Conservation (phyloP, 2,329 filamentous ascomycete species). For the Alternaria sp. region DNA sequence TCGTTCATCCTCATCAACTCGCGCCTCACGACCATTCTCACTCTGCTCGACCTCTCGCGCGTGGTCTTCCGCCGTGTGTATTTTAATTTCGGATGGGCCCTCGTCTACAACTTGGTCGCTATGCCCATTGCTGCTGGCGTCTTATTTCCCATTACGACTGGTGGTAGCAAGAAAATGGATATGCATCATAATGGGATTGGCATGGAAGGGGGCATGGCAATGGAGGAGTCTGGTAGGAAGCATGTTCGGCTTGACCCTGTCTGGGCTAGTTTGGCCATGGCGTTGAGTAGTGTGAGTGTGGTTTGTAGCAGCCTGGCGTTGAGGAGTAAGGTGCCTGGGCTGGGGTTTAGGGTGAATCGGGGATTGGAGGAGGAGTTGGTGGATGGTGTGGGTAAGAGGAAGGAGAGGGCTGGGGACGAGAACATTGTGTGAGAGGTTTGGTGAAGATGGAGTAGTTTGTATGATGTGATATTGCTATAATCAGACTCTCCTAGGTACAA, state of each 20-base stretch:
- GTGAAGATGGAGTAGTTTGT: background rate
- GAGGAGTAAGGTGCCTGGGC: conserved; percentile 58
- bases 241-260: conserved; percentile 77
- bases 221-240: conserved; percentile 51
- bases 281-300: conserved; percentile 88
- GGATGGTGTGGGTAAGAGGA: background rate
- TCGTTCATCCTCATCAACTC: conserved; percentile 83
- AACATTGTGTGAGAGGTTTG: background rate
- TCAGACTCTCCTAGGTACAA: no score
- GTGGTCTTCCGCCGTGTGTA: conserved; percentile 80
- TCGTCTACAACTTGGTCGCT: conserved; percentile 80
- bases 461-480: background rate
- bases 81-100: conserved; percentile 87
- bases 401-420: background rate
- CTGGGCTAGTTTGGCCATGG: conserved; percentile 94
- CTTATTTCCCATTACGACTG: conserved; percentile 69
- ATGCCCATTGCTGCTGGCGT: conserved; percentile 84
- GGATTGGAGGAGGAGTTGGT: background rate
- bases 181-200: conserved; percentile 44
- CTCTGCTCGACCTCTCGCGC: conserved; percentile 74
- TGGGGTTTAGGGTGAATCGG: conserved; percentile 53
- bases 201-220: conserved; percentile 48
- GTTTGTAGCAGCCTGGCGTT: conserved; percentile 82
- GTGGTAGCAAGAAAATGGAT: conserved; percentile 57
- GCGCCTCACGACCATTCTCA: conserved; percentile 73